These are phyloP conservation scores for Apiospora pterosperma DNA, from an alignment of 2,329 filamentous ascomycete genomes.

Conservation along the genomic window DNA sequence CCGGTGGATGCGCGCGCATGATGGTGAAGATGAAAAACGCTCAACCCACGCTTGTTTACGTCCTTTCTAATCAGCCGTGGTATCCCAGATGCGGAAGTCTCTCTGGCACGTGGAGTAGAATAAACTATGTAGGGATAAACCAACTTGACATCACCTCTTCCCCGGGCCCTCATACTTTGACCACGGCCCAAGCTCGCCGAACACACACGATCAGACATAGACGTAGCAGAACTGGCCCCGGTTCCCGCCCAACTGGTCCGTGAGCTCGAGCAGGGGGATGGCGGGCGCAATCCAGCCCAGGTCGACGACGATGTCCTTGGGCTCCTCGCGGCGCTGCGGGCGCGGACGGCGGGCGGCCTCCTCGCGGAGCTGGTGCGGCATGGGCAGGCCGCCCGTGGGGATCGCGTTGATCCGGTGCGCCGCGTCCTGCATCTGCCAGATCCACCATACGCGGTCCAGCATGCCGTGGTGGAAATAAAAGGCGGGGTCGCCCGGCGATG, in stretches of 20 bases:
- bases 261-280: not conserved
- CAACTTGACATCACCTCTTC: no score
- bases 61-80: no score
- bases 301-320: not conserved
- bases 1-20: no score
- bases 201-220: not conserved
- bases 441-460: slow-evolving; percentile 38
- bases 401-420: not conserved
- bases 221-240: not conserved
- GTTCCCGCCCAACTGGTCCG: not conserved
- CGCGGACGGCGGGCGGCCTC: not conserved
- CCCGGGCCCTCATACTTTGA: no score
- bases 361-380: not conserved
- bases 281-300: not conserved
- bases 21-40: no score
- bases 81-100: no score
- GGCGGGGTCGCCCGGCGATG: slow-evolving; percentile 34
- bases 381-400: not conserved
- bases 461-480: slow-evolving; percentile 38
- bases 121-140: no score
- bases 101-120: no score
- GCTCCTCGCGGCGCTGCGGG: not conserved
- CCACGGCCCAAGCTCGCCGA: no score
- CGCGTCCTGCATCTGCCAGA: slow-evolving; percentile 36
- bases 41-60: no score